Evolutionary conservation across 2,329 filamentous ascomycete species (phyloP), one percentile per base, ranked within the genome.

Genomic region (Beauveria sp.): DNA sequence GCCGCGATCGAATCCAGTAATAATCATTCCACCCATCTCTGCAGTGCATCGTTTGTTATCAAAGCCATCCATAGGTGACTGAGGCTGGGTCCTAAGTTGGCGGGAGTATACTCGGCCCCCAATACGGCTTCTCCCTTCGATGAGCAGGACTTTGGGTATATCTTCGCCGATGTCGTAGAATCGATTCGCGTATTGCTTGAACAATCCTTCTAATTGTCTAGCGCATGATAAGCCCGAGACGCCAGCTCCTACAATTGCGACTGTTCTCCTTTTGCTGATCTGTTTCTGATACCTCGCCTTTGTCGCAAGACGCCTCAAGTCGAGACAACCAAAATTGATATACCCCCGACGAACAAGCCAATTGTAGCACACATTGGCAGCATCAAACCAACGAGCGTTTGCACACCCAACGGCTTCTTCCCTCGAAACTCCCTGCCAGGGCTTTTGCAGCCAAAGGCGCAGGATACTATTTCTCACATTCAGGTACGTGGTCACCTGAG

Each of bases 21-120:
- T 92, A 64, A 99, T 98, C 81, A 99, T 96, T 61, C 93, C 95
- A 31, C 95, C 95, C 87, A 97, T 96, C 73, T 99, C 95, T 38
- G 91, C 95, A 22, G 93, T 98, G 70, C 88, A 89, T 56, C 85
- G 79, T 64, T 80, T 83, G 9, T 79, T 81, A 76, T 83, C 72
- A 81, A 84, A 75, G 71, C 66, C 79, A 69, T 71, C 80, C 75
- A 71, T 85, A 67, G 66, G 76, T 74, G 70, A 79, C 71, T 61
- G 79, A 74, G 72, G 83, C 73, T 78, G 88, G 77, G 77, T 86
- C 81, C 79, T 78, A 65, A 88, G 82, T 26, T 82, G 76, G 59
- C 83, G 91, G 59, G 95, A 99, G 75, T 97, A 98, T 22, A 99
- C 91, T 66, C 95, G 86, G 46, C 95, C 95, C 46, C 95, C 95